Evolutionary conservation across 306 rosid genomes (phyloP), one percentile per base, ranked within the genome.

Genomic region (Hylodesmum podocarpum): DNA sequence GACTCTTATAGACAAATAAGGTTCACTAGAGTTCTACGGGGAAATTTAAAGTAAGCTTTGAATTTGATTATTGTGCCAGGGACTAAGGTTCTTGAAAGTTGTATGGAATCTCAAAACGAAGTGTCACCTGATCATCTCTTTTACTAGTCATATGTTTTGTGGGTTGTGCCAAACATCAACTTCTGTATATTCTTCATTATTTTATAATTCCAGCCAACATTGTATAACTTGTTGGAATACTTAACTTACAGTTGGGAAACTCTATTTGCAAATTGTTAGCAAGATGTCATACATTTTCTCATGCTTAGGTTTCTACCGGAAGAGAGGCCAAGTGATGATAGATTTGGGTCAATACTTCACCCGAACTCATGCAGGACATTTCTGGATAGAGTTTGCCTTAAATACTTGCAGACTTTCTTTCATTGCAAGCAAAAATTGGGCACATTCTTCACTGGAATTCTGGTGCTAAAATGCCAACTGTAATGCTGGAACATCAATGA

Each of bases 301-400:
- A 54, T 73, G 59, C 21, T 65, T 31, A 65, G 76, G 76, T 66
- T 66, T 55, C 43, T 73, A 37, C 55, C 27, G 70, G 76, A 7
- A 43, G 72, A 37, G 68, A 37, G 29, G 19, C 16, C 40, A 19
- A 33, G 79, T 65, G 67, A 33, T 46, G 73, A 70, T 80, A 37
- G 64, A 64, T 18, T 28, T 44, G 64, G 76, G 31, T 43, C 39
- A 19, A 16, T 68, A 34, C 39, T 66, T 14, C 34, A 64, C 36
- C 72, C 10, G 40, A 44, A 65, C 73, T 36, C 70, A 65, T 71
- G 47, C 64, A 24, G 70, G 78, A 29, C 78, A 47, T 34, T 15
- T 51, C 61, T n/a, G 77, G 24, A 66, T 50, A 70, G 58, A 4
- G 29, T 5, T 37, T 72, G n/a, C 50, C 25, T 65, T 64, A 73